Evolutionary conservation across 805 yeast genomes (phyloP).

Genomic region (Zygoascus biomembranicola): DNA sequence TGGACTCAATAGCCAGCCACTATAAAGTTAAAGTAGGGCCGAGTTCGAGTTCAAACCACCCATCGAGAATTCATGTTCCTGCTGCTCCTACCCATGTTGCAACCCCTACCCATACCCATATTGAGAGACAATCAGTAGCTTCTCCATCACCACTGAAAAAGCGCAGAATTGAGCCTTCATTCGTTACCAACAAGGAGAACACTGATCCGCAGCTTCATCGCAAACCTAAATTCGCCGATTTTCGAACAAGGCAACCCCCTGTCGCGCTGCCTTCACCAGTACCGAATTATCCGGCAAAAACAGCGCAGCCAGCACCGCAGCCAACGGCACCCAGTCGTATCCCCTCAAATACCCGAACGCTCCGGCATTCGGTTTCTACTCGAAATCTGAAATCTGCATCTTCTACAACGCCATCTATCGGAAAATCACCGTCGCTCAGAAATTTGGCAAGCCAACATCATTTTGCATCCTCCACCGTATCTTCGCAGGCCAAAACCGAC

Average conservation of each 20-base stretch:
- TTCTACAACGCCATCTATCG: background rate
- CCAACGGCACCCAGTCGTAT: background rate
- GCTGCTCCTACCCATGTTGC: background rate
- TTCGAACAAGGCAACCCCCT: background rate
- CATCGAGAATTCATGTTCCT: background rate
- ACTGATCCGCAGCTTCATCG: background rate
- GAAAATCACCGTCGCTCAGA: background rate
- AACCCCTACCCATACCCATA: background rate
- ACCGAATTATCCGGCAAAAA: background rate
- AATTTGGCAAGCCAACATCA: slow-evolving; percentile 4
- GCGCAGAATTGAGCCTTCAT: background rate
- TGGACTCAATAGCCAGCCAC: slow-evolving; percentile 19
- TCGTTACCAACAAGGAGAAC: background rate
- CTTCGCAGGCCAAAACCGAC: slow-evolving; percentile 3
- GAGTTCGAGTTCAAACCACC: background rate
- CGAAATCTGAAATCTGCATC: background rate
- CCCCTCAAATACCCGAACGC: background rate
- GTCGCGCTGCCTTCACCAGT: background rate
- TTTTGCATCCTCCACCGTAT: background rate
- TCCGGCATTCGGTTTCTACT: background rate
- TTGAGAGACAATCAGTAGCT: background rate
- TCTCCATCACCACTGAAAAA: background rate
- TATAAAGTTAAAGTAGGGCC: slow-evolving; percentile 8
- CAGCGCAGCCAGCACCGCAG: background rate
- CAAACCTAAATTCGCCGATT: background rate